phyloP scores from a whole-genome alignment of 768 basidiomycete genomes.

The Rhizopogon vulgaris region DNA sequence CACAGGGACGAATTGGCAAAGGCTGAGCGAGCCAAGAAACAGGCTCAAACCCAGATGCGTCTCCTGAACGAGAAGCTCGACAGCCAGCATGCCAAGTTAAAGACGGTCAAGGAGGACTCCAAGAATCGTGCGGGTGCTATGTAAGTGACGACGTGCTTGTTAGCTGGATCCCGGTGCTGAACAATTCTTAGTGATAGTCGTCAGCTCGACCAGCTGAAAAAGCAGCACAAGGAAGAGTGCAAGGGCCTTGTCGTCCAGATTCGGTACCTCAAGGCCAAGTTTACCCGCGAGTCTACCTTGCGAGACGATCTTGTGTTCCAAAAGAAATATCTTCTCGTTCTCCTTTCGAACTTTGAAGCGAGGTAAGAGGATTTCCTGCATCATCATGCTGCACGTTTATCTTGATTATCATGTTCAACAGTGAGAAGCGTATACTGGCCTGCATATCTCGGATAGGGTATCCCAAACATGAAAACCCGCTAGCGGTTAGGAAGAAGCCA shows the following conservation, averaged over 20 bases:
- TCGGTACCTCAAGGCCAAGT: constrained; percentile 87
- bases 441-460: constrained; percentile 75
- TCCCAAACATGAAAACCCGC: constrained; percentile 35
- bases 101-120: constrained; percentile 40
- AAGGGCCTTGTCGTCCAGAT: constrained; percentile 90
- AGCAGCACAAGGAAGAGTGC: constrained; percentile 79
- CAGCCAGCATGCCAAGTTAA: constrained; percentile 35
- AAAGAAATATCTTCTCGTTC: constrained; percentile 77
- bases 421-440: constrained; percentile 67
- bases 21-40: constrained; percentile 62
- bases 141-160: constrained; percentile 33
- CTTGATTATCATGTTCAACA: constrained; percentile 19
- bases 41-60: constrained; percentile 58
- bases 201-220: constrained; percentile 48
- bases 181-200: constrained; percentile 38
- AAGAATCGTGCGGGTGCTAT: constrained; percentile 52
- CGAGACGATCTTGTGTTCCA: constrained; percentile 76
- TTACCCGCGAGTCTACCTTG: constrained; percentile 77
- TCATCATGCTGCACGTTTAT: background rate
- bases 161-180: background rate
- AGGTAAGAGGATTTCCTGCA: constrained; percentile 38
- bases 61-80: constrained; percentile 63
- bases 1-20: constrained; percentile 50
- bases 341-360: constrained; percentile 66
- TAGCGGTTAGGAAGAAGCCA: constrained; percentile 31